phyloP scores from a whole-genome alignment of 352 stramenopile genomes.

The Globisporangium viniferum region DNA sequence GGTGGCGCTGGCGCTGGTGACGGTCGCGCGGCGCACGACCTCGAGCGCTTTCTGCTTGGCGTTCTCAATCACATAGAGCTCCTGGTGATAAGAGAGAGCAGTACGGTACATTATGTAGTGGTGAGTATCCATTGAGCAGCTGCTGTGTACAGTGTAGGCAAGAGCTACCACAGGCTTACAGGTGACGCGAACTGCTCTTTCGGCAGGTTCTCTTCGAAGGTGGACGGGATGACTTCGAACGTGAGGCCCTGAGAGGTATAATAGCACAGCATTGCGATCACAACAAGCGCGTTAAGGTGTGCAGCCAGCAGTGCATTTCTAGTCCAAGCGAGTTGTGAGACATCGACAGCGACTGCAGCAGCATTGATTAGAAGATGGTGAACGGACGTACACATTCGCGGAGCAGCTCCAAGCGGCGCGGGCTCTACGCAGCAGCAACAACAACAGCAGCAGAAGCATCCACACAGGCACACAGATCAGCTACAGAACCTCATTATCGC shows the following conservation, averaged over 20 bases:
- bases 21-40: conserved; percentile 45
- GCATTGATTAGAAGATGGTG: neutral
- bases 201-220: conserved; percentile 79
- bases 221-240: conserved; percentile 79
- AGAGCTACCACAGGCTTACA: conserved; percentile 16
- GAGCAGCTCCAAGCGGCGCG: conserved; percentile 68
- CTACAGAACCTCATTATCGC: no score
- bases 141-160: neutral
- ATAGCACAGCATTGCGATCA: neutral
- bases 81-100: conserved; percentile 15
- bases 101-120: neutral
- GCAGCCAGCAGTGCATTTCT: neutral
- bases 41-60: conserved; percentile 77
- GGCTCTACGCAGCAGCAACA: conserved; percentile 37
- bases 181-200: conserved; percentile 66
- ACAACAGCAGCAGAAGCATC: neutral
- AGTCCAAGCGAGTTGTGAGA: neutral
- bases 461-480: no score
- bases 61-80: conserved; percentile 78
- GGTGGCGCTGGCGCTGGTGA: neutral
- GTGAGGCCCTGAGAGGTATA: conserved; percentile 41
- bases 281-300: neutral
- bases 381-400: conserved; percentile 52
- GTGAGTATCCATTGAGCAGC: neutral
- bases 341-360: neutral